Evolutionary conservation across 345 rosid genomes (phyloP).

Genomic region (Rhodomyrtus tomentosa): DNA sequence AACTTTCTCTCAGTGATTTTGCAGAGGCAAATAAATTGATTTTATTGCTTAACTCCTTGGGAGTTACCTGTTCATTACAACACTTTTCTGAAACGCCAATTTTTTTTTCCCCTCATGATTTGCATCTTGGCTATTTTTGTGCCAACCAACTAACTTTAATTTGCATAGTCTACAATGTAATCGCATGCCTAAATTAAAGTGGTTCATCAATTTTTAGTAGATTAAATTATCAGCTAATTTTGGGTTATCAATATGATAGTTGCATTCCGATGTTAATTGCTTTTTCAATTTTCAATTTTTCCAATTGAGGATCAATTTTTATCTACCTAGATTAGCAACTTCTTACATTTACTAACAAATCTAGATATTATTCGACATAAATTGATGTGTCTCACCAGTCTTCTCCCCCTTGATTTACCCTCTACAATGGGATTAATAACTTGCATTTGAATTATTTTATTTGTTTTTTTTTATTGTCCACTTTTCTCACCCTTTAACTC

Average conservation of each 20-base stretch:
- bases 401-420: background rate
- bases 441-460: background rate
- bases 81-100: background rate
- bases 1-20: background rate
- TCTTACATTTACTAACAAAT: background rate
- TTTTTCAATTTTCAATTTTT: background rate
- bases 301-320: background rate
- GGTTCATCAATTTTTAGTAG: background rate
- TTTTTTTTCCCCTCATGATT: background rate
- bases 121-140: background rate
- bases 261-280: background rate
- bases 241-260: background rate
- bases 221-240: background rate
- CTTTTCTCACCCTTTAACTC: background rate
- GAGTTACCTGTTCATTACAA: background rate
- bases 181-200: background rate
- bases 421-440: background rate
- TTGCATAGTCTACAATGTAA: background rate
- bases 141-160: background rate
- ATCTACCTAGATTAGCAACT: background rate
- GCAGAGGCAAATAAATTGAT: background rate
- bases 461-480: background rate
- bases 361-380: background rate
- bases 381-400: background rate
- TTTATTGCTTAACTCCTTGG: background rate